phyloP scores from a whole-genome alignment of 176 grass and related monocot genomes.

The Ensete ventricosum region DNA sequence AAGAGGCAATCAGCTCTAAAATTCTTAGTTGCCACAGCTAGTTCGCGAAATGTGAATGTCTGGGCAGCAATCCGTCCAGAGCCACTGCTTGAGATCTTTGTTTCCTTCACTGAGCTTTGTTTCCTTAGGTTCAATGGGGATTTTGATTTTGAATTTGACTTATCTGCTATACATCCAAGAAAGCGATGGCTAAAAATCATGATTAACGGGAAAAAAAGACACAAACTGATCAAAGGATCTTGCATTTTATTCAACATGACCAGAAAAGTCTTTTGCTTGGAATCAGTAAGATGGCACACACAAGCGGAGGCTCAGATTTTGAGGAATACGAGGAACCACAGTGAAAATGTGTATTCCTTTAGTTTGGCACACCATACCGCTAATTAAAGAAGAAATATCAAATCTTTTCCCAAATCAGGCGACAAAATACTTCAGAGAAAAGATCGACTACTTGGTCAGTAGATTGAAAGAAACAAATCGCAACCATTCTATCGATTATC shows the following conservation, averaged over 20 bases:
- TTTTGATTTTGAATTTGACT: neutral
- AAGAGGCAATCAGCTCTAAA: conserved; percentile 11
- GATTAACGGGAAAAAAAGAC: neutral
- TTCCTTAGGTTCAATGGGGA: neutral
- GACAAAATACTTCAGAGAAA: neutral
- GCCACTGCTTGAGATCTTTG: neutral
- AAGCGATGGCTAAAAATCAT: neutral
- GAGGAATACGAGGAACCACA: neutral
- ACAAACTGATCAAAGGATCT: neutral
- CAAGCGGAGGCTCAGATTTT: neutral
- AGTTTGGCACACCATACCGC: neutral
- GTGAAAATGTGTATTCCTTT: neutral
- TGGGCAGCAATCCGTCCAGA: conserved; percentile 9
- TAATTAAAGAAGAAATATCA: neutral
- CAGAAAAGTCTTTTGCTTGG: neutral
- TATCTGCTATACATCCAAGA: neutral
- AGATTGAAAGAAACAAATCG: neutral
- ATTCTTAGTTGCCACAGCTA: neutral
- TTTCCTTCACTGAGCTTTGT: conserved; percentile 9
- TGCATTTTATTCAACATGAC: neutral
- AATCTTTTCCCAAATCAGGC: neutral
- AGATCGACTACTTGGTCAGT: neutral
- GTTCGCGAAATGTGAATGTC: conserved; percentile 1
- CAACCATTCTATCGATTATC: neutral
- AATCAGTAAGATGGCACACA: neutral